Base-by-base conservation (phyloP, 129 eudicot genomes). In the Chrysanthemum seticuspe region DNA sequence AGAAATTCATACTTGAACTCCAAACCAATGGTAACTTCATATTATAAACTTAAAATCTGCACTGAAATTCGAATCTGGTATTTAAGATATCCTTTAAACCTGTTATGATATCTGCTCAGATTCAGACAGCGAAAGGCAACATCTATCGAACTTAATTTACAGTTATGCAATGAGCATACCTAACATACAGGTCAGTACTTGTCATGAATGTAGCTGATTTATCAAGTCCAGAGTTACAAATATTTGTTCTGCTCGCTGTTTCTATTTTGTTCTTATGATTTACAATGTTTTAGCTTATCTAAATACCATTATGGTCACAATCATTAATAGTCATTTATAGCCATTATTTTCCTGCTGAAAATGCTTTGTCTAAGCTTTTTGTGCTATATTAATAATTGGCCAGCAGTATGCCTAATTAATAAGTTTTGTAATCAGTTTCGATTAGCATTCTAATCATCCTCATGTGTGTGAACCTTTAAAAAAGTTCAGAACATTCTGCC, bases 161-260 rank as follows among this genome's bases (percentile, higher is more conserved):
- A 68, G 27, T 18, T 95, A 86, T 71, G 86, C 88, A 54, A 70
- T 79, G 50, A 82, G 89, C 93, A 70, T 83, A 73, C 87, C 91
- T 15, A 88, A 85, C 50, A 68, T 81, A 77, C 80, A 79, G 91
- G 98, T 92, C 80, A 85, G 96, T 79, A 78, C 83, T 82, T 81
- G 79, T 76, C 85, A 57, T 82, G 34, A 81, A 78, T 75, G 60
- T 54, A 84, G 58, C 74, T 80, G 81, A 76, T 86, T 77, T 75
- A 77, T 58, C 13, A 54, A 79, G 84, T 82, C 70, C 65, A 52
- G 55, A 51, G 51, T 72, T 74, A 44, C 50, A 12, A 50, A 16
- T 25, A 76, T 65, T 58, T 58, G 77, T 52, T 29, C 34, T 29
- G 34, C 34, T 29, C 34, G 10, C 0, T 14, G 7, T 31, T 54